These are phyloP conservation scores for Metarhizium rileyi DNA, from an alignment of 2,329 filamentous ascomycete genomes.

Conservation along the genomic window DNA sequence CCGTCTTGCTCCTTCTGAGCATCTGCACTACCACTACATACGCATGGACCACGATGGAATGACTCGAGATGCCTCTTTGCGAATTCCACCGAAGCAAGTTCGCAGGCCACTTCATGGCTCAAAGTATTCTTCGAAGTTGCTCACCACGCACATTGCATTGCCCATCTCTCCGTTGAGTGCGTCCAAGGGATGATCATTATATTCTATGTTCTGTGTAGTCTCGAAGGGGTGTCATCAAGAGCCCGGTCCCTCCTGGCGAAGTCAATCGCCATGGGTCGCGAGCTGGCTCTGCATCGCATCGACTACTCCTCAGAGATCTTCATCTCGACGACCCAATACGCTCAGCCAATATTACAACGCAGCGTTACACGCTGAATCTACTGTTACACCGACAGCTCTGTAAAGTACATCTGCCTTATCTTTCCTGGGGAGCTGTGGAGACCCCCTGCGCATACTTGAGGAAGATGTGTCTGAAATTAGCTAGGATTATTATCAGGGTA, in stretches of 20 bases:
- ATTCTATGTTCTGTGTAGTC: constrained; percentile 27
- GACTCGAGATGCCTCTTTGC: constrained; percentile 17
- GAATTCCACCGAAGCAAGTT: constrained; percentile 17
- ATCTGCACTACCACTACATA: constrained; percentile 22
- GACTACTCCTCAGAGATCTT: constrained; percentile 22
- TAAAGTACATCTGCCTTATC: constrained; percentile 25
- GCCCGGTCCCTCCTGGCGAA: constrained; percentile 21
- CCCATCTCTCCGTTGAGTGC: constrained; percentile 21
- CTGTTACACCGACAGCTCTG: constrained; percentile 24
- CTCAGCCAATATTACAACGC: constrained; percentile 16
- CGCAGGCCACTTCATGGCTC: constrained; percentile 22
- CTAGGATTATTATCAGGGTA: constrained; percentile 20
- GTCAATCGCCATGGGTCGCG: constrained; percentile 20
- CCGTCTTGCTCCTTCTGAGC: constrained; percentile 18
- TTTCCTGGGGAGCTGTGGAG: constrained; percentile 24
- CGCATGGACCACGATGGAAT: constrained; percentile 20
- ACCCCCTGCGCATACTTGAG: constrained; percentile 22
- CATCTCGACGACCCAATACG: constrained; percentile 14
- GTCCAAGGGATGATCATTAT: constrained; percentile 29
- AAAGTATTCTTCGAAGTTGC: constrained; percentile 25
- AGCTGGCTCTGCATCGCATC: constrained; percentile 28
- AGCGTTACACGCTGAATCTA: constrained; percentile 24
- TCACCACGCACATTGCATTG: constrained; percentile 21
- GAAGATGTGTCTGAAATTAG: constrained; percentile 21
- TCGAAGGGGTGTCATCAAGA: constrained; percentile 25